These are phyloP conservation scores for Miscanthus lutarioriparius DNA, from an alignment of 176 grass and related monocot genomes.

Conservation along the genomic window DNA sequence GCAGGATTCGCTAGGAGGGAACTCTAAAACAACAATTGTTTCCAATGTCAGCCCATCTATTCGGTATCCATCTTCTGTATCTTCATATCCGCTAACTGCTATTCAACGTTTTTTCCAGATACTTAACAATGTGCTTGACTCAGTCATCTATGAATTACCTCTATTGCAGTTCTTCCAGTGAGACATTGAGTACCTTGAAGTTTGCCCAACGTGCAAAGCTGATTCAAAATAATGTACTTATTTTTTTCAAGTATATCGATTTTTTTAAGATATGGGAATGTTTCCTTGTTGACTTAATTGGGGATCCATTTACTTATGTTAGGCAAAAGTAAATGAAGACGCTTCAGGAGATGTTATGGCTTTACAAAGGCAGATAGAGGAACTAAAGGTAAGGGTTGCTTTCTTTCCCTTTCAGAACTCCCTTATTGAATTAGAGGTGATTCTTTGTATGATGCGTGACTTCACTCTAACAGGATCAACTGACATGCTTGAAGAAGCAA, in stretches of 20 bases:
- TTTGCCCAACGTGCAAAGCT: slow-evolving; percentile 94
- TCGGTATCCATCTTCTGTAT: slow-evolving; percentile 52
- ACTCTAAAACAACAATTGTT: slow-evolving; percentile 92
- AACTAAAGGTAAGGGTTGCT: slow-evolving; percentile 59
- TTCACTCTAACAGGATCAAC: slow-evolving; percentile 53
- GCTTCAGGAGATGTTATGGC: slow-evolving; percentile 83
- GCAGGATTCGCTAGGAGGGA: slow-evolving; percentile 91
- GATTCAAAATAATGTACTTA: slow-evolving; percentile 95
- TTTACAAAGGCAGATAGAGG: slow-evolving; percentile 84
- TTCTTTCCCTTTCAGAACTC: not conserved
- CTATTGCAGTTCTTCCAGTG: slow-evolving; percentile 73
- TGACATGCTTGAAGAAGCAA: slow-evolving; percentile 66
- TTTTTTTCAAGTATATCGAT: not conserved
- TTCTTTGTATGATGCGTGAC: slow-evolving; percentile 17
- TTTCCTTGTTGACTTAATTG: slow-evolving; percentile 18
- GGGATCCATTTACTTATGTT: slow-evolving; percentile 29
- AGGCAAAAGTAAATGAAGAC: slow-evolving; percentile 98
- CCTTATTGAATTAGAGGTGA: slow-evolving; percentile 3
- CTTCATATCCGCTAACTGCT: slow-evolving; percentile 21
- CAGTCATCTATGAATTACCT: slow-evolving; percentile 34
- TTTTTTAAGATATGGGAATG: slow-evolving; percentile 23
- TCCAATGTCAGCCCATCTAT: slow-evolving; percentile 93
- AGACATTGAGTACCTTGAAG: slow-evolving; percentile 94
- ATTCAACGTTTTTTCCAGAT: slow-evolving; percentile 13
- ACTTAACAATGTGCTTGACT: slow-evolving; percentile 19